A percentile compares a stretch with the other conserved stretches of the same genome.
Evolutionary conservation across 345 rosid genomes (phyloP).

Genomic region (Gynandropsis gynandra): DNA sequence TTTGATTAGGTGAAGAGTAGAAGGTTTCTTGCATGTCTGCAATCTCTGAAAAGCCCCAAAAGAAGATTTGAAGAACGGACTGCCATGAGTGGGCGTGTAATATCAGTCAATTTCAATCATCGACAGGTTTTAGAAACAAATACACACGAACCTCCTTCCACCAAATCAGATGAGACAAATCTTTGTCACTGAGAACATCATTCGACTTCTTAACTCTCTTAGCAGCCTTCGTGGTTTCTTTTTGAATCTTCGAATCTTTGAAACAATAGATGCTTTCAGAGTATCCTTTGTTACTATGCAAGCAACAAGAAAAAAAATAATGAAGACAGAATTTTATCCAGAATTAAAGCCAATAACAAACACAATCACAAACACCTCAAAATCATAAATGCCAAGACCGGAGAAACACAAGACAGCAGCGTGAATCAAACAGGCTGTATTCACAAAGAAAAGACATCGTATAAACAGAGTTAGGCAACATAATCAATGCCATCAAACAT

Average conservation of each 20-base stretch:
- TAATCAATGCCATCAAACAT: too few relatives aligned
- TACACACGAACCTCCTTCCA: conserved; percentile 69
- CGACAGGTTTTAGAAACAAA: neutral
- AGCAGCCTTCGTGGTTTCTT: conserved; percentile 37
- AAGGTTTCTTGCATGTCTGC: conserved; percentile 73
- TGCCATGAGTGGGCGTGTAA: neutral
- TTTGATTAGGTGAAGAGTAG: conserved; percentile 57
- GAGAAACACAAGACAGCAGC: too few relatives aligned
- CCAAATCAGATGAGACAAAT: conserved; percentile 69
- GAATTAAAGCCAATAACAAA: conserved; percentile 4
- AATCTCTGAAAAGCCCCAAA: conserved; percentile 49
- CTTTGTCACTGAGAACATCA: conserved; percentile 47
- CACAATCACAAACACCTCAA: conserved; percentile 2
- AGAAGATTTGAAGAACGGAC: neutral
- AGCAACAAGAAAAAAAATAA: conserved; percentile 5
- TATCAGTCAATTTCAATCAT: neutral
- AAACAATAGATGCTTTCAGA: conserved; percentile 36
- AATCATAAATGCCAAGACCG: neutral
- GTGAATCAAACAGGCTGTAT: too few relatives aligned
- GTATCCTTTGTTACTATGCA: conserved; percentile 29
- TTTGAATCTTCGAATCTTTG: conserved; percentile 39
- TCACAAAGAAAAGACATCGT: neutral
- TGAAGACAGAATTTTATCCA: neutral
- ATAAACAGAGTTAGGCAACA: neutral
- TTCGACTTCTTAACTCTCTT: conserved; percentile 42